phyloP scores from a whole-genome alignment of 31 red algal species.

The Bonnemaisonia californica region DNA sequence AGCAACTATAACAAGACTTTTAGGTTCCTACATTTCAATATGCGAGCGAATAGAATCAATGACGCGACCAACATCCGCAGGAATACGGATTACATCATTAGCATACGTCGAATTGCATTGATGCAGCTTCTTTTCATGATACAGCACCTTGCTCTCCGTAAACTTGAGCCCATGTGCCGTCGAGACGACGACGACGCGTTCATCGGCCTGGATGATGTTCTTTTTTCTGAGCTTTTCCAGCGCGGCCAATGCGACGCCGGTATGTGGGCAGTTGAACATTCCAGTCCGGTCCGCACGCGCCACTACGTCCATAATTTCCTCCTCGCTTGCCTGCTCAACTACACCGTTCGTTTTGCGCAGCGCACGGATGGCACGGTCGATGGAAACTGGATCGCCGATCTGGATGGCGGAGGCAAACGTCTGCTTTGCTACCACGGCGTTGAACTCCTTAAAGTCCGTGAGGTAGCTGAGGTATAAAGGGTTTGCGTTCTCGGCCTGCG shows the following conservation, averaged over 20 bases:
- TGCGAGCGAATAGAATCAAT: slow-evolving; percentile 76
- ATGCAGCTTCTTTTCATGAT: slow-evolving; percentile 94
- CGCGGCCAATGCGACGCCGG: slow-evolving; percentile 96
- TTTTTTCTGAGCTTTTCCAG: slow-evolving; percentile 85
- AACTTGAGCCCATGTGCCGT: slow-evolving; percentile 99
- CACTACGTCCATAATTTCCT: slow-evolving; percentile 90
- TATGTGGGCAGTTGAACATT: slow-evolving; percentile 99
- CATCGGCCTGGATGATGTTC: slow-evolving; percentile 67
- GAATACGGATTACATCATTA: slow-evolving; percentile 82
- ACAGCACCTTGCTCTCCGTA: slow-evolving; percentile 87
- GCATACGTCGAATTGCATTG: slow-evolving; percentile 68
- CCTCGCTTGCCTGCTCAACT: slow-evolving; percentile 93
- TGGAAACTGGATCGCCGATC: slow-evolving; percentile 93
- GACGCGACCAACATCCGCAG: slow-evolving; percentile 70
- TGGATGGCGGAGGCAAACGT: slow-evolving; percentile 95
- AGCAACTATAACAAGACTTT: background rate
- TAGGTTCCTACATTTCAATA: slow-evolving; percentile 28
- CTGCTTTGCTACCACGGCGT: slow-evolving; percentile 71
- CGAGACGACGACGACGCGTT: slow-evolving; percentile 88
- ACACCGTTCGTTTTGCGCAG: slow-evolving; percentile 80
- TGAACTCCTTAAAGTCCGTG: slow-evolving; percentile 55
- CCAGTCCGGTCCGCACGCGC: slow-evolving; percentile 95
- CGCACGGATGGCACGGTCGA: slow-evolving; percentile 88
- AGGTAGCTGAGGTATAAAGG: slow-evolving; percentile 91
- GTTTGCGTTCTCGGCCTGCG: slow-evolving; percentile 96